A percentile compares a stretch with the other conserved stretches of the same genome.
Evolutionary conservation across 164 flowering plant genomes (phyloP).

Genomic region (Dillenia suffruticosa): DNA sequence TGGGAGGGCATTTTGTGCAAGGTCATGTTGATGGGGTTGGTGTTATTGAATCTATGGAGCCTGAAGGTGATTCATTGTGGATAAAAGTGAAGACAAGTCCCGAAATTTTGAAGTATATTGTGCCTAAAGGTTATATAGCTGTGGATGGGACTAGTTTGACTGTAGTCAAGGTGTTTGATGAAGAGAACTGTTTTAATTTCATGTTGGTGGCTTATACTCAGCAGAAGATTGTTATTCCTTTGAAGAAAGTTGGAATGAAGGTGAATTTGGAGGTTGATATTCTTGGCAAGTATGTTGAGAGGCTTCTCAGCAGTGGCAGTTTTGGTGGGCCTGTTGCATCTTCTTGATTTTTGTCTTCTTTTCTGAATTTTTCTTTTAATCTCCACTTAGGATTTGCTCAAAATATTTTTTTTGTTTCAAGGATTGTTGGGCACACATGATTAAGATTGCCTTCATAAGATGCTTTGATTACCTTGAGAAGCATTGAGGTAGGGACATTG

Average conservation of each 20-base stretch:
- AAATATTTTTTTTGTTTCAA: too few relatives aligned
- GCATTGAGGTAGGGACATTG: too few relatives aligned
- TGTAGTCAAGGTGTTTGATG: slow-evolving; percentile 80
- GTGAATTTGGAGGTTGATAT: slow-evolving; percentile 96
- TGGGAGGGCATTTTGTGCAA: slow-evolving; percentile 99
- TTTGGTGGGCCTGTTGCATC: slow-evolving; percentile 28
- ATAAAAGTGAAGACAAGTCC: slow-evolving; percentile 60
- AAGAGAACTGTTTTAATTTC: slow-evolving; percentile 72
- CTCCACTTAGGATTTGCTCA: too few relatives aligned
- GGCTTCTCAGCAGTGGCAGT: slow-evolving; percentile 65
- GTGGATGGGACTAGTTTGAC: slow-evolving; percentile 97
- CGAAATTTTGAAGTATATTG: slow-evolving; percentile 63
- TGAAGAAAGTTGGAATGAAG: slow-evolving; percentile 81
- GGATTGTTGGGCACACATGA: too few relatives aligned
- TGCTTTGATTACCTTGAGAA: too few relatives aligned
- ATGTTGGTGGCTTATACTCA: slow-evolving; percentile 92
- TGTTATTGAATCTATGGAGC: slow-evolving; percentile 48
- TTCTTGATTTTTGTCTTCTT: slow-evolving; percentile 10
- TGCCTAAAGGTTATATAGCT: slow-evolving; percentile 85
- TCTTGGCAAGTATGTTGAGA: slow-evolving; percentile 90
- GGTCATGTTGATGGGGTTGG: slow-evolving; percentile 97
- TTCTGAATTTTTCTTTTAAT: slow-evolving; percentile 22
- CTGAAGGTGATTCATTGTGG: slow-evolving; percentile 88
- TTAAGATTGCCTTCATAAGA: too few relatives aligned
- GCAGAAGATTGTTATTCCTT: slow-evolving; percentile 78